Evolutionary conservation across 2,329 filamentous ascomycete species (phyloP).

Genomic region (Tolypocladium ophioglossoides): DNA sequence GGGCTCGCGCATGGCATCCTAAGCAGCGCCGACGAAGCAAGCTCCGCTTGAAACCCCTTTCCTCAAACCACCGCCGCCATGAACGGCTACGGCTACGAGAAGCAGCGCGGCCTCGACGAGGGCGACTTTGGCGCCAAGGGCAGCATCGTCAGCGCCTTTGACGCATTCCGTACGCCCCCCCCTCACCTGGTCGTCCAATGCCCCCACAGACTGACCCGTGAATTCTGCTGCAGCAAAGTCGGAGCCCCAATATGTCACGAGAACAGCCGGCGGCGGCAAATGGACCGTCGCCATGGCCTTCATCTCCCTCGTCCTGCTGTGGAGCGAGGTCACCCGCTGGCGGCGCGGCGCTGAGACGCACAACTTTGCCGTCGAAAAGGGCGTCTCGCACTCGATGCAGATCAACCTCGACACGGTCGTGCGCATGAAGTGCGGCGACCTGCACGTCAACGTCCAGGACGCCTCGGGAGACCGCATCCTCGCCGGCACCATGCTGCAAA

Average conservation of each 20-base stretch:
- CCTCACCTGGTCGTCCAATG: neutral
- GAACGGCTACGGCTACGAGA: conserved; percentile 77
- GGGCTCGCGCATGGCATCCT: neutral
- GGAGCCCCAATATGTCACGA: conserved; percentile 82
- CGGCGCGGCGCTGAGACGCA: conserved; percentile 76
- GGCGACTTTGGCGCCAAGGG: conserved; percentile 68
- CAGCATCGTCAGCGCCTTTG: conserved; percentile 73
- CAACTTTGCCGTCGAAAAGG: conserved; percentile 89
- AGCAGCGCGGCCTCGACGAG: conserved; percentile 53
- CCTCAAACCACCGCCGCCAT: conserved; percentile 31
- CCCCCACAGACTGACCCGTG: neutral
- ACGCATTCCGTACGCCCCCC: conserved; percentile 74
- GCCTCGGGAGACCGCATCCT: conserved; percentile 86
- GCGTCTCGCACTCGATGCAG: conserved; percentile 76
- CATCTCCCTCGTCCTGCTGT: conserved; percentile 64
- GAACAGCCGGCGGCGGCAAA: conserved; percentile 78
- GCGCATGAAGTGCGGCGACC: conserved; percentile 72
- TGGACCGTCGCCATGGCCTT: conserved; percentile 79
- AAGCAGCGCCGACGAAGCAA: neutral
- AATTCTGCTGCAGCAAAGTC: conserved; percentile 61
- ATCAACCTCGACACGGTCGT: conserved; percentile 95
- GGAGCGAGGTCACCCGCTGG: conserved; percentile 73
- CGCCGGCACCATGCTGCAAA: conserved; percentile 61
- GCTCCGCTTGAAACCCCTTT: neutral
- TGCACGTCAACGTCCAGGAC: conserved; percentile 97